These are phyloP conservation scores for Pisolithus albus DNA, from an alignment of 768 basidiomycete species.

Conservation along the genomic window DNA sequence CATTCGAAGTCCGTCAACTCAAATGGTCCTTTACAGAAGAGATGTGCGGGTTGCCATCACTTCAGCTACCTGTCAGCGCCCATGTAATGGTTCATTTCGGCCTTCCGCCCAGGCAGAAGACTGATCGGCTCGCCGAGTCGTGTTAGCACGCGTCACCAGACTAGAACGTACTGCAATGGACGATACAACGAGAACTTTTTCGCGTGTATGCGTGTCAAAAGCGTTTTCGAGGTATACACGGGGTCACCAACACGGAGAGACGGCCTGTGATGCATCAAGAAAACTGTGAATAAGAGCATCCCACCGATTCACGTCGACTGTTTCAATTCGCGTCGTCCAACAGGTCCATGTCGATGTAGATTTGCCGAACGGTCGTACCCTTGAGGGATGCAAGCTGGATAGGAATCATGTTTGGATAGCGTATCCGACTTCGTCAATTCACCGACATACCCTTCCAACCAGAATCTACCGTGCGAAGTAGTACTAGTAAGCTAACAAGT, in stretches of 20 bases:
- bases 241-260: neutral
- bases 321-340: slow-evolving; percentile 42
- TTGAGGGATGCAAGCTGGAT: slow-evolving; percentile 64
- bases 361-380: slow-evolving; percentile 63
- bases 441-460: slow-evolving; percentile 58
- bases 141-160: too few species aligned
- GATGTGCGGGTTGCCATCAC: too few species aligned
- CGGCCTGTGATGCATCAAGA: neutral
- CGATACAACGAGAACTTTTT: too few species aligned
- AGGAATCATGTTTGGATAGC: slow-evolving; percentile 8
- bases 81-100: too few species aligned
- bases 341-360: slow-evolving; percentile 67
- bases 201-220: too few species aligned
- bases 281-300: neutral
- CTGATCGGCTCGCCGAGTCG: too few species aligned
- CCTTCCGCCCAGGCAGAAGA: too few species aligned
- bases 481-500: neutral
- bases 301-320: neutral
- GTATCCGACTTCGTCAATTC: neutral
- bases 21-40: too few species aligned
- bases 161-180: too few species aligned
- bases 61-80: too few species aligned
- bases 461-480: slow-evolving; percentile 46
- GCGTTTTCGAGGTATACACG: too few species aligned
- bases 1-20: too few species aligned